These are phyloP conservation scores for Thalassiosira hispida DNA, from an alignment of 352 stramenopile species.

Conservation along the genomic window DNA sequence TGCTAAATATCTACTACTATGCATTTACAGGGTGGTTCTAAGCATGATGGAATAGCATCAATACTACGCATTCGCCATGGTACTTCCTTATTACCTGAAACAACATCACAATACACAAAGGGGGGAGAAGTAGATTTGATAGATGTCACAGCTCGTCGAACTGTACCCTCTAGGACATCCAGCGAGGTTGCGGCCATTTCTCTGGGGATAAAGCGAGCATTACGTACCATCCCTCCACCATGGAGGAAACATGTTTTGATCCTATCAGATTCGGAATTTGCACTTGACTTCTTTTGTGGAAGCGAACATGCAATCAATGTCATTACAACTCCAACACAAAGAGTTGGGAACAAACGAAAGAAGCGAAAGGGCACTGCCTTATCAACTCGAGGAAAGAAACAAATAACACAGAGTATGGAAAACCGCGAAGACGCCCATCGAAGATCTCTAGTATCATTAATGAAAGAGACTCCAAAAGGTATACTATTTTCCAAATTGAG, in stretches of 20 bases:
- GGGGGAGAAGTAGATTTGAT: conserved; percentile 30
- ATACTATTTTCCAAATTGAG: conserved; percentile 53
- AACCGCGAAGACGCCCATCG: conserved; percentile 33
- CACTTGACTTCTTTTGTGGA: conserved; percentile 40
- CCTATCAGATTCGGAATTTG: conserved; percentile 51
- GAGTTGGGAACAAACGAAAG: conserved; percentile 2
- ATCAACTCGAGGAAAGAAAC: too few species aligned
- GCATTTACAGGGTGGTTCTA: conserved; percentile 36
- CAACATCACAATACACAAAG: not conserved
- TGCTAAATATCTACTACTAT: not conserved
- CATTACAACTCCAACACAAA: not conserved
- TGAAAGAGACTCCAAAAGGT: conserved; percentile 20
- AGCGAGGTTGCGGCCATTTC: conserved; percentile 46
- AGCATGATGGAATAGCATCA: conserved; percentile 47
- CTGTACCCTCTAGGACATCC: conserved; percentile 18
- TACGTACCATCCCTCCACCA: conserved; percentile 12
- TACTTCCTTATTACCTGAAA: not conserved
- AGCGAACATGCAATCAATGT: not conserved
- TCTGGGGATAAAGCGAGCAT: conserved; percentile 40
- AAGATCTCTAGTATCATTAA: conserved; percentile 18
- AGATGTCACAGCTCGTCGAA: conserved; percentile 13
- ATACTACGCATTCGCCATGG: conserved; percentile 32
- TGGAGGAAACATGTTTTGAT: conserved; percentile 28
- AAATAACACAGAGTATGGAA: not conserved
- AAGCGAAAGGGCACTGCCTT: not conserved